A percentile compares a stretch with the other conserved stretches of the same genome.
These are phyloP conservation scores for Fusarium chaquense DNA, from an alignment of 2,329 filamentous ascomycete species.

Conservation along the genomic window DNA sequence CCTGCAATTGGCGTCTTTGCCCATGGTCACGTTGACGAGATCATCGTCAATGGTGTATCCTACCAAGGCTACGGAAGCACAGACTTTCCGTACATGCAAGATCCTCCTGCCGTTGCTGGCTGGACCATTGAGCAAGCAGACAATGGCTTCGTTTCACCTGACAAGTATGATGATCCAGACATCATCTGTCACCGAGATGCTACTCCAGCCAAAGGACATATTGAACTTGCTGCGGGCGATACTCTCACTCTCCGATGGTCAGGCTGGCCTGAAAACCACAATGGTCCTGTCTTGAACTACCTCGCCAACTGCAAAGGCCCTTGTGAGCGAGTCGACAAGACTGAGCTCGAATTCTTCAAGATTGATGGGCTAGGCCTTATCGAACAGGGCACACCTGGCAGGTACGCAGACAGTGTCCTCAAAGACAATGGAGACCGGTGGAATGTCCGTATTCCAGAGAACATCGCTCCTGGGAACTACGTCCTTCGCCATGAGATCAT, in stretches of 20 bases:
- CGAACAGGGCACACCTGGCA: slow-evolving; percentile 52
- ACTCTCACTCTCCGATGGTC: slow-evolving; percentile 62
- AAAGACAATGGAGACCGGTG: slow-evolving; percentile 64
- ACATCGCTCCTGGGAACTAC: slow-evolving; percentile 64
- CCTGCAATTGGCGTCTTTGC: slow-evolving; percentile 44
- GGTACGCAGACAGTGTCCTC: slow-evolving; percentile 59
- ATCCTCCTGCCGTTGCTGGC: slow-evolving; percentile 54
- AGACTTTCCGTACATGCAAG: slow-evolving; percentile 51
- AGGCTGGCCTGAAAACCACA: slow-evolving; percentile 62
- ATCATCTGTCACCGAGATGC: slow-evolving; percentile 63
- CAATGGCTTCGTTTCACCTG: slow-evolving; percentile 63
- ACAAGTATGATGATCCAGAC: slow-evolving; percentile 55
- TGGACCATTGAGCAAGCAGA: slow-evolving; percentile 58
- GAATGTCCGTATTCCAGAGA: slow-evolving; percentile 62
- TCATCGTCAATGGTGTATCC: slow-evolving; percentile 59
- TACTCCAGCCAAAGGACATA: slow-evolving; percentile 55
- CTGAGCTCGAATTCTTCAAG: slow-evolving; percentile 60
- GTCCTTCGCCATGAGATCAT: slow-evolving; percentile 68
- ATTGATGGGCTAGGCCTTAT: slow-evolving; percentile 58
- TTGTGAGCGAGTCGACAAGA: slow-evolving; percentile 58
- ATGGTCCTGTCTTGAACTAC: slow-evolving; percentile 61
- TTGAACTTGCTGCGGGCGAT: slow-evolving; percentile 59
- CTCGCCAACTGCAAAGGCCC: slow-evolving; percentile 59
- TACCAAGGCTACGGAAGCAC: slow-evolving; percentile 57
- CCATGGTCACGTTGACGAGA: slow-evolving; percentile 58